Conservation (phyloP, 2,329 filamentous ascomycete genomes). For the Cryoendolithus antarcticus region DNA sequence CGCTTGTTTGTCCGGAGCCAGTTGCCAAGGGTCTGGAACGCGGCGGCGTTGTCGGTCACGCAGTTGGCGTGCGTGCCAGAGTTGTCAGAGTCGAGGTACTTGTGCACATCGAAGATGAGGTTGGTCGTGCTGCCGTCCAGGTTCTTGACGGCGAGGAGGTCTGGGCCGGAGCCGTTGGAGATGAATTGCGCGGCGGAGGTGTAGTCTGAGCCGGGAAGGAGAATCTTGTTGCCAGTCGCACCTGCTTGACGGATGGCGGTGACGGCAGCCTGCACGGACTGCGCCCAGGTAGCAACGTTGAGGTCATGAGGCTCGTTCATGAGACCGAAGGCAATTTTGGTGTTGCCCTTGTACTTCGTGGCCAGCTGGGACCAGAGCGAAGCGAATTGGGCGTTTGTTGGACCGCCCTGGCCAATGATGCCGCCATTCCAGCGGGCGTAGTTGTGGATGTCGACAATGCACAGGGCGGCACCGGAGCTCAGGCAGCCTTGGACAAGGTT, state of each 20-base stretch:
- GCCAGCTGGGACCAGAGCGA: constrained; percentile 46
- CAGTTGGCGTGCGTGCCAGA: constrained; percentile 26
- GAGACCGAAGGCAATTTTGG: constrained; percentile 49
- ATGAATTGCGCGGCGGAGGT: constrained; percentile 8
- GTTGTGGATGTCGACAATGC: constrained; percentile 23
- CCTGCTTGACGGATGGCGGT: constrained; percentile 53
- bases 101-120: constrained; percentile 31
- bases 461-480: constrained; percentile 24
- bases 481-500: constrained; percentile 19
- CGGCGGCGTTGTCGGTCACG: constrained; percentile 21
- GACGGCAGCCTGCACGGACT: constrained; percentile 49
- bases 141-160: constrained; percentile 7
- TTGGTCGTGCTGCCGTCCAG: constrained; percentile 19
- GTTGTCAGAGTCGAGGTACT: constrained; percentile 30
- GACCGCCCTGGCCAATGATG: constrained; percentile 55
- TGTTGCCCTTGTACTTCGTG: constrained; percentile 41
- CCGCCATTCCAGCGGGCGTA: constrained; percentile 43
- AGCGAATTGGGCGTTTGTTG: constrained; percentile 46
- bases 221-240: constrained; percentile 50
- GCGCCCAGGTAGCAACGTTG: constrained; percentile 45
- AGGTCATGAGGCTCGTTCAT: constrained; percentile 51
- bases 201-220: constrained; percentile 51
- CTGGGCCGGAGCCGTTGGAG: constrained; percentile 3
- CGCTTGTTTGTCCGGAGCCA: constrained; percentile 27
- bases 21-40: constrained; percentile 24